Evolutionary conservation across 2,329 filamentous ascomycete genomes (phyloP).

Genomic region (Colletotrichum sansevieriae): DNA sequence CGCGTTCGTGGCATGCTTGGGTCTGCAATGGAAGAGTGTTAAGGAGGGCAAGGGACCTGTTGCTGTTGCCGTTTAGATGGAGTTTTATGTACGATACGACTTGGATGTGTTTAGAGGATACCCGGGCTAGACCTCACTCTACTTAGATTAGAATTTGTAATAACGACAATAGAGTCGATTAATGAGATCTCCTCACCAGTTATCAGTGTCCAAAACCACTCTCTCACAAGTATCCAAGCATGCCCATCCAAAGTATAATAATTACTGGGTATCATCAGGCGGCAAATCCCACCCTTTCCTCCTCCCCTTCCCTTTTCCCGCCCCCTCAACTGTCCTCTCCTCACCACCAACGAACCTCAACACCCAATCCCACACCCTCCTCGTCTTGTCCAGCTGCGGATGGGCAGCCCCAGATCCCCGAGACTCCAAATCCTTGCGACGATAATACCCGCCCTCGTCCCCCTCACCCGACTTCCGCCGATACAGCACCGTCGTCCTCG

Average conservation of each 20-base stretch:
- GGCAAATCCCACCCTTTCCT: conserved; percentile 53
- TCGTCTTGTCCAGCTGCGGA: conserved; percentile 73
- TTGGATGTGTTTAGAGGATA: conserved; percentile 31
- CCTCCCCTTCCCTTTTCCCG: conserved; percentile 34
- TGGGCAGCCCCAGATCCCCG: conserved; percentile 46
- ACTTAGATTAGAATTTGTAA: conserved; percentile 28
- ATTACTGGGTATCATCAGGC: conserved; percentile 56
- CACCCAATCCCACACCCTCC: conserved; percentile 81
- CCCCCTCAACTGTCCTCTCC: conserved; percentile 34
- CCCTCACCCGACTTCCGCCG: conserved; percentile 64
- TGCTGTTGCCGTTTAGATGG: conserved; percentile 43
- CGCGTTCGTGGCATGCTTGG: conserved; percentile 59
- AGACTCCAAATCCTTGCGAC: conserved; percentile 60
- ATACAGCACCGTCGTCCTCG: conserved; percentile 76
- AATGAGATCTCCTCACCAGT: background rate
- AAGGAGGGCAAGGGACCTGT: conserved; percentile 53
- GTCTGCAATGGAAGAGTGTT: conserved; percentile 67
- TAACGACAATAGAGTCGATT: conserved; percentile 1
- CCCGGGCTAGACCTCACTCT: conserved; percentile 22
- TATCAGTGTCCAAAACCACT: background rate
- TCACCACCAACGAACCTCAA: conserved; percentile 71
- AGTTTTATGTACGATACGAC: background rate
- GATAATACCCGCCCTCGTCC: conserved; percentile 70
- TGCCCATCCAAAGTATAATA: background rate
- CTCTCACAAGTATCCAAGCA: background rate